Conservation (phyloP, 768 basidiomycete species). For the Lentinula sp. region DNA sequence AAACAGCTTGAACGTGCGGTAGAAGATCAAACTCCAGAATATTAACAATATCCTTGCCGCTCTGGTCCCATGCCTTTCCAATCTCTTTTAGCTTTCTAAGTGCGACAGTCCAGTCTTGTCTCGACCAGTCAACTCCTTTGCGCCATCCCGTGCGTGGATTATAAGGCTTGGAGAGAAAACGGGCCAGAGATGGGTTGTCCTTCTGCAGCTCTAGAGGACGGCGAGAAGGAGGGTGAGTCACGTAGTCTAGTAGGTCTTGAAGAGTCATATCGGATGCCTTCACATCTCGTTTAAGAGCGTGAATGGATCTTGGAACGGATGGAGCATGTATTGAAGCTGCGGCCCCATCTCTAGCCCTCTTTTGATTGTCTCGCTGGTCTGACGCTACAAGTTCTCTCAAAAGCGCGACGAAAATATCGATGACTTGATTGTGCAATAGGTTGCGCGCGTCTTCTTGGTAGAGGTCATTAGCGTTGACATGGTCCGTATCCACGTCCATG, state of each 20-base stretch:
- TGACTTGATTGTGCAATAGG: constrained; percentile 59
- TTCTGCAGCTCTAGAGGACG: constrained; percentile 8
- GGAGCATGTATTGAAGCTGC: constrained; percentile 17
- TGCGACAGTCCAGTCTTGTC: constrained; percentile 57
- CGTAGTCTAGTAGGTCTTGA: constrained; percentile 51
- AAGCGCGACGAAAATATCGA: constrained; percentile 61
- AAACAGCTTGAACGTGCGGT: constrained; percentile 42
- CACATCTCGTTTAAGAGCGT: constrained; percentile 49
- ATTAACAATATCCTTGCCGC: constrained; percentile 27
- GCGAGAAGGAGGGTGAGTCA: constrained; percentile 25
- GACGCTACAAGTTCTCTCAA: constrained; percentile 52
- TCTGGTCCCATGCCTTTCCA: constrained; percentile 47
- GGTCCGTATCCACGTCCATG: constrained; percentile 35
- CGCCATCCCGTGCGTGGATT: constrained; percentile 41
- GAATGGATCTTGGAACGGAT: constrained; percentile 39
- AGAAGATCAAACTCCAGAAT: constrained; percentile 44
- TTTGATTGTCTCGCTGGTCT: constrained; percentile 17
- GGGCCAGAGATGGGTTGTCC: constrained; percentile 40
- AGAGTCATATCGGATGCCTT: constrained; percentile 38
- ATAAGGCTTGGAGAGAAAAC: constrained; percentile 47
- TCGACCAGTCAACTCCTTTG: constrained; percentile 71
- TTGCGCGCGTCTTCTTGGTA: constrained; percentile 55
- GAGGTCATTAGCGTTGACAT: constrained; percentile 17
- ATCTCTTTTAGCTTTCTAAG: constrained; percentile 40
- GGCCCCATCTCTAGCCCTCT: constrained; percentile 38